Conservation (phyloP, 768 basidiomycete species). For the Boletellus emodensis region DNA sequence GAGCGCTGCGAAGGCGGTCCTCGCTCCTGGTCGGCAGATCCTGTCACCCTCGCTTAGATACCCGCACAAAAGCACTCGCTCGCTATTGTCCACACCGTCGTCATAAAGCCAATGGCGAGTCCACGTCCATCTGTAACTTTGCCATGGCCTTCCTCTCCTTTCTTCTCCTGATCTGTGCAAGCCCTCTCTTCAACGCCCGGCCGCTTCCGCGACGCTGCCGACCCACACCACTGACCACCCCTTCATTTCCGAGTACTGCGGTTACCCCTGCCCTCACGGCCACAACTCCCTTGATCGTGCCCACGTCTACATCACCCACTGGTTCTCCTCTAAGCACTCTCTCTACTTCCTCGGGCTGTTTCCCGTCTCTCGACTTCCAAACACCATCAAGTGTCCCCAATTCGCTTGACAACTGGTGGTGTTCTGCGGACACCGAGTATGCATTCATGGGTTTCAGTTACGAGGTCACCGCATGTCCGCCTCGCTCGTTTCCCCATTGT, state of each 20-base stretch:
- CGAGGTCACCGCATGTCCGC: conserved; percentile 61
- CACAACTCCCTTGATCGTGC: too few relatives aligned
- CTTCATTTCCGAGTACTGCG: neutral
- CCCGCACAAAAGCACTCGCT: neutral
- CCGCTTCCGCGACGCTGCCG: conserved; percentile 15
- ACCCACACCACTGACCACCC: neutral
- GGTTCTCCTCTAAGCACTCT: neutral
- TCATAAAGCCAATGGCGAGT: too few relatives aligned
- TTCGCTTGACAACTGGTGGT: conserved; percentile 59
- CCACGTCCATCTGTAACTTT: neutral
- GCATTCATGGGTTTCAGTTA: conserved; percentile 78
- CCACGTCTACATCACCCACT: neutral
- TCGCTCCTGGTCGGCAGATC: too few relatives aligned
- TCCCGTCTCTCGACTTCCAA: conserved; percentile 42
- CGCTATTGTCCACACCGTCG: conserved; percentile 3
- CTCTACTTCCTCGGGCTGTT: conserved; percentile 23
- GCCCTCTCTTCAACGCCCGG: conserved; percentile 5
- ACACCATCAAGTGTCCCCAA: conserved; percentile 52
- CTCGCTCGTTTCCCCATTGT: neutral
- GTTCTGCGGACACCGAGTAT: conserved; percentile 57
- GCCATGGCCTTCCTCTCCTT: neutral
- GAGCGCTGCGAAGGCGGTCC: too few relatives aligned
- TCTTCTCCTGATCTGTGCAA: conserved; percentile 7
- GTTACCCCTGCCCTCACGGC: neutral
- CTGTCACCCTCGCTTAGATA: too few relatives aligned